A percentile compares a stretch with the other conserved stretches of the same genome.
These are phyloP conservation scores for Passiflora organensis DNA, from an alignment of 345 rosid species.

Conservation along the genomic window DNA sequence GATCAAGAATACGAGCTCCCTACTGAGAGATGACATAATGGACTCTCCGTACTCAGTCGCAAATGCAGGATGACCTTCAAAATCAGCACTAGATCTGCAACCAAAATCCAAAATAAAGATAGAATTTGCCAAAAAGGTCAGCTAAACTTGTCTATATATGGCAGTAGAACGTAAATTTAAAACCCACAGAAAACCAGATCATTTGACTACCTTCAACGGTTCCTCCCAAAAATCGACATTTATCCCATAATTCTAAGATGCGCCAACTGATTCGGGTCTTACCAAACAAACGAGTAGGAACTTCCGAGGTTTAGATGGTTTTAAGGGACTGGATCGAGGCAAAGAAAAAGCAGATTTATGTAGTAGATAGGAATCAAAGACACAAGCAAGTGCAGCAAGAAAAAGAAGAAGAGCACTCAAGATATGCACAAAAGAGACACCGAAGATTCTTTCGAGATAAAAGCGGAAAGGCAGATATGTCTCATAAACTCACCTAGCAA, in stretches of 20 bases:
- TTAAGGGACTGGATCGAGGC: constrained; percentile 23
- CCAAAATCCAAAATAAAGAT: constrained; percentile 2
- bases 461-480: constrained; percentile 20
- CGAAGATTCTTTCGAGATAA: constrained; percentile 34
- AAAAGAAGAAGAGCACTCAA: no score
- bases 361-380: constrained; percentile 23
- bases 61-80: constrained; percentile 25
- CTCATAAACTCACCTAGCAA: constrained; percentile 37
- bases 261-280: constrained; percentile 4
- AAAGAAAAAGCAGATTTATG: constrained; percentile 36
- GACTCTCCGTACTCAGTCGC: constrained; percentile 30
- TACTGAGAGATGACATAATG: constrained; percentile 90
- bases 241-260: constrained; percentile 9
- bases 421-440: no score
- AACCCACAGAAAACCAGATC: constrained; percentile 37
- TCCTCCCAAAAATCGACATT: constrained; percentile 10
- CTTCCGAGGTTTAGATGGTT: constrained; percentile 23
- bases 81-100: constrained; percentile 60
- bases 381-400: constrained; percentile 13
- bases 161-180: constrained; percentile 3
- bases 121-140: constrained; percentile 12
- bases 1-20: constrained; percentile 98
- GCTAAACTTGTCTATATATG: constrained; percentile 10
- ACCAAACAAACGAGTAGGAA: constrained; percentile 5
- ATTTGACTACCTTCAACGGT: constrained; percentile 20